Conservation (phyloP, 2,329 filamentous ascomycete species). For the Fusarium nygamai region DNA sequence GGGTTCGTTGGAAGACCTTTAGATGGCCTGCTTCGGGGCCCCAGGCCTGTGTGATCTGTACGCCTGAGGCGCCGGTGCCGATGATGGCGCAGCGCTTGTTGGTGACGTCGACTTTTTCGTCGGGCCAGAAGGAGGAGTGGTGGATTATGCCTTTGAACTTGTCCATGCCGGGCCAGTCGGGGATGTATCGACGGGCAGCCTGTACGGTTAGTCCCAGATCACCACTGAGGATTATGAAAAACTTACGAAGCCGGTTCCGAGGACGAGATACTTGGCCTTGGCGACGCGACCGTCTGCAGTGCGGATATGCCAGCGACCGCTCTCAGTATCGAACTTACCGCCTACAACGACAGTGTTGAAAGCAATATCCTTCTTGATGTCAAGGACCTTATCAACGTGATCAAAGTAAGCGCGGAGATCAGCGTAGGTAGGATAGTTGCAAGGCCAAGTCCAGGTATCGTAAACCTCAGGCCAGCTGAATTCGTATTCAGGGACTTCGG, state of each 20-base stretch:
- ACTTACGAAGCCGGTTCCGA: slow-evolving; percentile 63
- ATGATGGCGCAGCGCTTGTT: slow-evolving; percentile 70
- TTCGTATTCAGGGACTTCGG: slow-evolving; percentile 63
- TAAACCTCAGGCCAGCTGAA: slow-evolving; percentile 62
- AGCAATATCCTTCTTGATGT: slow-evolving; percentile 65
- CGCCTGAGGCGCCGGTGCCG: slow-evolving; percentile 71
- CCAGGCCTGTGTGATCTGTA: slow-evolving; percentile 71
- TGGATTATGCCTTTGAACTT: slow-evolving; percentile 68
- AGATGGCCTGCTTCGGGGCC: slow-evolving; percentile 62
- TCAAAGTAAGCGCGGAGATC: slow-evolving; percentile 69
- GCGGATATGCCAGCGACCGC: slow-evolving; percentile 60
- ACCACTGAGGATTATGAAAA: accelerated
- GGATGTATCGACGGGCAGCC: slow-evolving; percentile 66
- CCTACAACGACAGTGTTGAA: slow-evolving; percentile 66
- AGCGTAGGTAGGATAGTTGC: slow-evolving; percentile 60
- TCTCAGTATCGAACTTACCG: slow-evolving; percentile 59
- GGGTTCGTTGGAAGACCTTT: slow-evolving; percentile 73
- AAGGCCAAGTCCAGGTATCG: slow-evolving; percentile 67
- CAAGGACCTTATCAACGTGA: slow-evolving; percentile 64
- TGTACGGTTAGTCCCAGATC: not conserved
- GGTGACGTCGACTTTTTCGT: slow-evolving; percentile 63
- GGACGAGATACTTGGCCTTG: slow-evolving; percentile 61
- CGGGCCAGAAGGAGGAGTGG: slow-evolving; percentile 70
- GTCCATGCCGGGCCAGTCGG: slow-evolving; percentile 67
- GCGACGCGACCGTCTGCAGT: slow-evolving; percentile 61